phyloP scores from a whole-genome alignment of 1,139 yeast genomes.

The Kluyveromyces sp. region DNA sequence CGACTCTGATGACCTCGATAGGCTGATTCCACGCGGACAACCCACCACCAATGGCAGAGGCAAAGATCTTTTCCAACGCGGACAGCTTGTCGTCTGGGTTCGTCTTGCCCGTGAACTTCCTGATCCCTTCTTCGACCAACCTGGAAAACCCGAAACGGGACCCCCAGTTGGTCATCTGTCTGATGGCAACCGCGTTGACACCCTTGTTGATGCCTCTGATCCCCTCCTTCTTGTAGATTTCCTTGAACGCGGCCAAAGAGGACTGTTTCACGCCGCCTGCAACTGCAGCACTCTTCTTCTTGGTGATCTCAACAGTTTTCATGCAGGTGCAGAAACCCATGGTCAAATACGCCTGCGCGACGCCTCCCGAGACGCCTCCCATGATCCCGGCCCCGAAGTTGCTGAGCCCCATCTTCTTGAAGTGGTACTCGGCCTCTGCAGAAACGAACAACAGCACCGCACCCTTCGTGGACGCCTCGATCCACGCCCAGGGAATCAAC shows the following conservation, averaged over 20 bases:
- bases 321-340: constrained; percentile 98
- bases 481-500: constrained; percentile 98
- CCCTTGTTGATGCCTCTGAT: constrained; percentile 93
- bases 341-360: constrained; percentile 85
- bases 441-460: constrained; percentile 93
- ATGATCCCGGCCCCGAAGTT: constrained; percentile 82
- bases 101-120: constrained; percentile 53
- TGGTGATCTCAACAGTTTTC: constrained; percentile 96
- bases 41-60: constrained; percentile 95
- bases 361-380: constrained; percentile 94
- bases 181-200: constrained; percentile 97
- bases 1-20: constrained; percentile 93
- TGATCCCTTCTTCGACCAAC: constrained; percentile 80
- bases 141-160: constrained; percentile 91
- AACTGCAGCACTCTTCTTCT: constrained; percentile 66
- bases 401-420: constrained; percentile 55
- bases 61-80: constrained; percentile 73
- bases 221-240: constrained; percentile 79
- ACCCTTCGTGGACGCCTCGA: constrained; percentile 98
- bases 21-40: constrained; percentile 99
- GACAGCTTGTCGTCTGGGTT: constrained; percentile 53
- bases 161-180: constrained; percentile 99
- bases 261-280: constrained; percentile 76
- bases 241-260: constrained; percentile 78
- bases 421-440: constrained; percentile 81